phyloP scores from a whole-genome alignment of 192 early-diverging fungal genomes.

The Entomortierella chlamydospora region DNA sequence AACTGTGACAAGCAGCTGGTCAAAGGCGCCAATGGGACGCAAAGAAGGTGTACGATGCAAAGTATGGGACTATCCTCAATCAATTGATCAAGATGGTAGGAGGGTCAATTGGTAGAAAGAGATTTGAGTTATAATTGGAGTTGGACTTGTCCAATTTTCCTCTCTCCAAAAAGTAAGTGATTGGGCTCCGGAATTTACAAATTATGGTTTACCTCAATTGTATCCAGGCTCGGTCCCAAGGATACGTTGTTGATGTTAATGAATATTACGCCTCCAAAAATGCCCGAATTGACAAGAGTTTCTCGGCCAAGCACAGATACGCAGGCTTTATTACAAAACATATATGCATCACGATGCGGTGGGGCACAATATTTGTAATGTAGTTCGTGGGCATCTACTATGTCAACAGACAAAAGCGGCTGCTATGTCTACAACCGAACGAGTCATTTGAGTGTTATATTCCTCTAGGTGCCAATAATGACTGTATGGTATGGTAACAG shows the following conservation, averaged over 20 bases:
- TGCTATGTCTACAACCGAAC: background rate
- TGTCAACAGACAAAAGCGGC: background rate
- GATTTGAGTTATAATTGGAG: constrained; percentile 4
- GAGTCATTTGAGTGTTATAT: constrained; percentile 48
- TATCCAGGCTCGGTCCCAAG: constrained; percentile 5
- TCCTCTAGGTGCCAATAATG: constrained; percentile 31
- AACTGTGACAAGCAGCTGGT: background rate
- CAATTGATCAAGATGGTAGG: constrained; percentile 3
- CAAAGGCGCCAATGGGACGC: constrained; percentile 3
- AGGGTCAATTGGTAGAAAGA: constrained; percentile 3
- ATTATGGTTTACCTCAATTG: background rate
- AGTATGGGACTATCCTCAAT: background rate
- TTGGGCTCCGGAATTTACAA: no score
- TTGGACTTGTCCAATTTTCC: background rate
- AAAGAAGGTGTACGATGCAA: background rate
- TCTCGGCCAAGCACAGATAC: constrained; percentile 36
- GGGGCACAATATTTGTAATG: no score
- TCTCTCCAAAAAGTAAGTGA: background rate
- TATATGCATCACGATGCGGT: no score
- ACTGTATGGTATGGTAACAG: constrained; percentile 33
- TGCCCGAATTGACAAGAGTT: constrained; percentile 31
- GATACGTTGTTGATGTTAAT: constrained; percentile 19
- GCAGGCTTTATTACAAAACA: constrained; percentile 22
- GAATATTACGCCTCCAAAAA: constrained; percentile 34
- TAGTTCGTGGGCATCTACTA: constrained; percentile 4